Base-by-base conservation (phyloP, 768 basidiomycete species). In the Russula abietina region DNA sequence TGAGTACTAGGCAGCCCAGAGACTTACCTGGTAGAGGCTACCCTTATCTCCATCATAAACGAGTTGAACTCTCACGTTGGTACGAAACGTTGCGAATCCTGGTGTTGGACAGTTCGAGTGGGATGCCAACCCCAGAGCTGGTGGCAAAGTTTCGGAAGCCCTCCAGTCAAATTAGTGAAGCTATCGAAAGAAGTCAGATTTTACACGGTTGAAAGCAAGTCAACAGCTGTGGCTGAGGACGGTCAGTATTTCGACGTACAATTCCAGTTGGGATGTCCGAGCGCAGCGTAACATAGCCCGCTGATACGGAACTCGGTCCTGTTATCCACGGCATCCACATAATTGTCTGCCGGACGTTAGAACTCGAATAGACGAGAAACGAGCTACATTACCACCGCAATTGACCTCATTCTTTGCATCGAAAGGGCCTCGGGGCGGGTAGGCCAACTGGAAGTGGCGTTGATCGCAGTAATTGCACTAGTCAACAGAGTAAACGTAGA, bases 391-490 rank as follows among this genome's bases (percentile, higher is more conserved):
- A 88, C 89, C 89, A 69, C 92, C 92, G 69, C 89, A 87, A 2
- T 69, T 74, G 16, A 78, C 76, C 67, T 89, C 87, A 19, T 77
- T 68, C 55, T 80, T 75, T 59, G 85, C 80, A 58, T 79, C 78
- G 71, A 94, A 93, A 0, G 68, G 70, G 1, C 92, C 92, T 54
- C 92, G 79, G 14, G 89, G 85, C 16, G 92, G 93, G 72, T 83
- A 93, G 68, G 86, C 81, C 45, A 93, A 77, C 67, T 87, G 86
- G 75, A 93, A 94, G 73, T 95, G 91, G 89, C 91, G 54, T 75
- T 76, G 33, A 77, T 84, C 46, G 75, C 72, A 38, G 79, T 69
- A 19, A 76, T 73, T 26, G 81, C 71, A 43, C 72, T 69, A 41
- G 73, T 70, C 30, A 83, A 59, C 61, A 81, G 38, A 61, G 74